Percentiles rank a stretch among this genome's conserved stretches.
phyloP scores from a whole-genome alignment of 2,329 filamentous ascomycete genomes.

The Fusarium sp. region DNA sequence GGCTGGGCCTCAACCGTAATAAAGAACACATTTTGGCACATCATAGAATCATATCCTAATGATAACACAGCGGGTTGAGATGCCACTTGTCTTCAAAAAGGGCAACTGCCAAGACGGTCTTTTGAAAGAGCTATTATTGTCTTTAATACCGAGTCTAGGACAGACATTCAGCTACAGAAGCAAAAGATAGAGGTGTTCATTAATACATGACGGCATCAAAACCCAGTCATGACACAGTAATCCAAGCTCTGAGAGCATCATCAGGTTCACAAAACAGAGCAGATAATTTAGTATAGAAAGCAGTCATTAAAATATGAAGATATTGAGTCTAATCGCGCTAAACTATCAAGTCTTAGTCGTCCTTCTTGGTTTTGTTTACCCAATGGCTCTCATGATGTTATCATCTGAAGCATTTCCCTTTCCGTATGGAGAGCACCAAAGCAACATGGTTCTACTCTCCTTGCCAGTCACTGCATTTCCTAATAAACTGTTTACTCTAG shows the following conservation, averaged over 20 bases:
- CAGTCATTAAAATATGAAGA: background rate
- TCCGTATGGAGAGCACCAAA: background rate
- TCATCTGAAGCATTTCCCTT: background rate
- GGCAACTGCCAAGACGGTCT: too few species aligned
- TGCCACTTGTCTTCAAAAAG: too few species aligned
- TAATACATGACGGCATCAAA: too few species aligned
- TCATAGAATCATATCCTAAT: too few species aligned
- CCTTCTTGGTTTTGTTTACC: background rate
- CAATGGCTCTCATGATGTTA: background rate
- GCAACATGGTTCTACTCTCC: background rate
- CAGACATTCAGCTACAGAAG: too few species aligned
- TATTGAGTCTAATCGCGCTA: background rate
- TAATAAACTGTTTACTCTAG: background rate
- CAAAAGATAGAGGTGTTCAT: too few species aligned
- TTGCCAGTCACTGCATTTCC: background rate
- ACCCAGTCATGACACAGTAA: too few species aligned
- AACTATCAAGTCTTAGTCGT: background rate
- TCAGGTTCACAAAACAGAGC: background rate
- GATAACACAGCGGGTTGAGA: too few species aligned
- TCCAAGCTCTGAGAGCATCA: background rate
- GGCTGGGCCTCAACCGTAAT: too few species aligned
- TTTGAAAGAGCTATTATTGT: too few species aligned
- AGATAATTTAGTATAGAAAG: background rate
- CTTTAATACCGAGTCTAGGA: too few species aligned
- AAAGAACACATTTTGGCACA: too few species aligned